phyloP scores from a whole-genome alignment of 257 asterid genomes.

The Parsonsia alboflavescens region DNA sequence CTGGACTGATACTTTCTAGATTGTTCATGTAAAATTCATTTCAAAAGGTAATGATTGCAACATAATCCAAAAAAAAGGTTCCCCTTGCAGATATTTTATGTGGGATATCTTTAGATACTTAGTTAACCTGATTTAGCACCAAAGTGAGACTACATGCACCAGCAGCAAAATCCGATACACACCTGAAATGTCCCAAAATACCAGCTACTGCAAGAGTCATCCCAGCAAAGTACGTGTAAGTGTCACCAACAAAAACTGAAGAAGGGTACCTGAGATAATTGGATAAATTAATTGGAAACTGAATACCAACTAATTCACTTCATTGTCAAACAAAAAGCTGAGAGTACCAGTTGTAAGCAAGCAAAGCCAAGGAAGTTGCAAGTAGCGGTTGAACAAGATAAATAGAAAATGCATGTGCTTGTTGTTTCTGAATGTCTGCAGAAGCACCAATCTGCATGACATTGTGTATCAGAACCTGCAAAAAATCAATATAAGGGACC shows the following conservation, averaged over 20 bases:
- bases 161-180: not conserved
- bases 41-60: not conserved
- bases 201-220: slow-evolving; percentile 93
- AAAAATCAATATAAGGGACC: not conserved
- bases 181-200: slow-evolving; percentile 89
- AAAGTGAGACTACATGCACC: not conserved
- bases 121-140: not conserved
- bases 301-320: not conserved
- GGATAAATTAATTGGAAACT: not conserved
- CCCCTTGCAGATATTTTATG: not conserved
- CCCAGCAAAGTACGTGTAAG: slow-evolving; percentile 86
- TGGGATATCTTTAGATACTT: not conserved
- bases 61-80: not conserved
- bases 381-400: slow-evolving; percentile 88
- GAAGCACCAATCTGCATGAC: slow-evolving; percentile 84
- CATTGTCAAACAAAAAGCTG: slow-evolving; percentile 8
- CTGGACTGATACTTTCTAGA: not conserved
- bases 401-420: slow-evolving; percentile 92
- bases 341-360: slow-evolving; percentile 80
- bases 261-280: slow-evolving; percentile 66
- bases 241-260: slow-evolving; percentile 82
- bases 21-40: not conserved
- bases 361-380: slow-evolving; percentile 87
- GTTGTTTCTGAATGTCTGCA: slow-evolving; percentile 70
- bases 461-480: slow-evolving; percentile 80